Conservation (phyloP, 345 rosid species). For the Eucalyptus dawsonii region DNA sequence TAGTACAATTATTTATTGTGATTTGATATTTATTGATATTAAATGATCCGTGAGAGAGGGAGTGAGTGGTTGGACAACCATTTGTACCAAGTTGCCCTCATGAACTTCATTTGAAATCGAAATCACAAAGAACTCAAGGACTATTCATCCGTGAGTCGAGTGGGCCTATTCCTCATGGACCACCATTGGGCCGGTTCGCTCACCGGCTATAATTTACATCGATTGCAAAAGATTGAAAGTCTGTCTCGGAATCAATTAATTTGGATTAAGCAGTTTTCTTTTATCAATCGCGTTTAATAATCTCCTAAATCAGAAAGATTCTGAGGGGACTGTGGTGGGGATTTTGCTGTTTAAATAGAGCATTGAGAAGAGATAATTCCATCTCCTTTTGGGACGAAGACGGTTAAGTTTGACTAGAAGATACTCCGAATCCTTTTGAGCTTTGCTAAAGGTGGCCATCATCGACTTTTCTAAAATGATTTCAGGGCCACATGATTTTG, state of each 20-base stretch:
- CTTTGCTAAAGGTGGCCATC: background rate
- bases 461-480: background rate
- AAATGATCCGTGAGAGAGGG: background rate
- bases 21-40: background rate
- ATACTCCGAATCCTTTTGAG: background rate
- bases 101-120: background rate
- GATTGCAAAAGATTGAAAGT: background rate
- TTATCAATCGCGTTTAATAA: background rate
- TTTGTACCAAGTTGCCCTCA: background rate
- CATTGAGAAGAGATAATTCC: background rate
- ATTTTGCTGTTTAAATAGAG: background rate
- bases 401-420: background rate
- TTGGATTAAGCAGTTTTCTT: background rate
- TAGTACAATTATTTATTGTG: too few relatives aligned
- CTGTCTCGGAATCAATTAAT: background rate
- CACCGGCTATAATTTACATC: background rate
- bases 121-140: background rate
- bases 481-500: background rate
- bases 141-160: background rate
- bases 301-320: background rate
- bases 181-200: fast-evolving
- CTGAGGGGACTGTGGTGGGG: background rate
- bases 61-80: background rate
- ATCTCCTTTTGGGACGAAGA: background rate
- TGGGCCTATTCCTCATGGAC: background rate